A percentile compares a stretch with the other conserved stretches of the same genome.
phyloP scores from a whole-genome alignment of 2,329 filamentous ascomycete genomes.

The Diaporthe vexans region DNA sequence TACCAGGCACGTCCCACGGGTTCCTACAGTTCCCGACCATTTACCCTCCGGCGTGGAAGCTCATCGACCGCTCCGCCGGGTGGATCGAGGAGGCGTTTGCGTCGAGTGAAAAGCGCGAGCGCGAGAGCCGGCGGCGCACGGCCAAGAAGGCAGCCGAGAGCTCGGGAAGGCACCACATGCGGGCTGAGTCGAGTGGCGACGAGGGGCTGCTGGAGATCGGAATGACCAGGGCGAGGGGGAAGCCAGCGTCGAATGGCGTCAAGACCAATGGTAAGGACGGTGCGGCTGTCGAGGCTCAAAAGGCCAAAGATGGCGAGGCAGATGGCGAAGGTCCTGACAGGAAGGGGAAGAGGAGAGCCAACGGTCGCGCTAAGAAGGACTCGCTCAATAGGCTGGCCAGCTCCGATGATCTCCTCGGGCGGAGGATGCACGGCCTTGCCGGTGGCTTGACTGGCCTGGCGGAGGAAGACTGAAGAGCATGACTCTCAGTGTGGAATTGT shows the following conservation, averaged over 20 bases:
- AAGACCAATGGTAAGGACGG: slow-evolving; percentile 45
- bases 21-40: slow-evolving; percentile 92
- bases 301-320: slow-evolving; percentile 44
- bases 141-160: slow-evolving; percentile 41
- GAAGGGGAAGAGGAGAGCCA: slow-evolving; percentile 48
- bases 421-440: slow-evolving; percentile 71
- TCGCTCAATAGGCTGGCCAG: slow-evolving; percentile 68
- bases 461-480: slow-evolving; percentile 52
- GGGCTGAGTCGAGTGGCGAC: slow-evolving; percentile 77
- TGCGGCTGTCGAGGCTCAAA: slow-evolving; percentile 42
- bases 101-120: slow-evolving; percentile 60
- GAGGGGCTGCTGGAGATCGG: slow-evolving; percentile 91
- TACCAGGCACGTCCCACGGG: slow-evolving; percentile 92
- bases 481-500: not conserved
- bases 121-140: slow-evolving; percentile 47
- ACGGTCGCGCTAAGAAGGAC: slow-evolving; percentile 46
- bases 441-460: slow-evolving; percentile 65
- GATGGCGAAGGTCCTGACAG: slow-evolving; percentile 45
- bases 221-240: slow-evolving; percentile 68
- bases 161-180: slow-evolving; percentile 60
- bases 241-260: slow-evolving; percentile 39
- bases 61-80: slow-evolving; percentile 81
- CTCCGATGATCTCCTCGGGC: slow-evolving; percentile 68
- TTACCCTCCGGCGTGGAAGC: slow-evolving; percentile 91
- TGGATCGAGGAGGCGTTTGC: slow-evolving; percentile 88